Conservation (phyloP, 352 stramenopile species). For the Pythium phragmitis region DNA sequence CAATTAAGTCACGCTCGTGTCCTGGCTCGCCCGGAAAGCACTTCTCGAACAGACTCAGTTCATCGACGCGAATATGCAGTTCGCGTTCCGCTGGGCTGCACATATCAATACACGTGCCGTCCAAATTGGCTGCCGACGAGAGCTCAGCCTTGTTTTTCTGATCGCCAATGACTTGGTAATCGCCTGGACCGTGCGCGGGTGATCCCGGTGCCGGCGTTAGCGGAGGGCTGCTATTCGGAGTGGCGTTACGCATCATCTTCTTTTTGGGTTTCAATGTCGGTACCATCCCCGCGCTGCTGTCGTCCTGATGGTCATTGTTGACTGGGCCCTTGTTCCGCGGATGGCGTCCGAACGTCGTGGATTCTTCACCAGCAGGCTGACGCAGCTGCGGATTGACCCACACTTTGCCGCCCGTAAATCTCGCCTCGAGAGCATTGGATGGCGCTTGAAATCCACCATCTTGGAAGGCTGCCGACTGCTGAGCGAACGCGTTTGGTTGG, state of each 20-base stretch:
- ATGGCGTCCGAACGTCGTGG: constrained; percentile 6
- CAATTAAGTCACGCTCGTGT: constrained; percentile 65
- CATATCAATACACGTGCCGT: constrained; percentile 84
- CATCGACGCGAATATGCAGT: constrained; percentile 82
- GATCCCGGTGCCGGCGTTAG: constrained; percentile 5
- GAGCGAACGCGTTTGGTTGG: constrained; percentile 13
- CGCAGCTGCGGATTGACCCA: constrained; percentile 1
- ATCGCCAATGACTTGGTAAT: constrained; percentile 26
- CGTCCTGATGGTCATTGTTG: background rate
- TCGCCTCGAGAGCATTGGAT: constrained; percentile 16
- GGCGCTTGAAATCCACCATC: constrained; percentile 6
- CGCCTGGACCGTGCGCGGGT: background rate
- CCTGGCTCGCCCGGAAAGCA: constrained; percentile 61
- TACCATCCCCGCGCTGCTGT: background rate
- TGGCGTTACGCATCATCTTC: constrained; percentile 8
- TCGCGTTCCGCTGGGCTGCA: constrained; percentile 80
- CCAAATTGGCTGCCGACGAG: constrained; percentile 58
- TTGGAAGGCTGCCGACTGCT: constrained; percentile 3
- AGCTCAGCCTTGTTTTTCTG: constrained; percentile 56
- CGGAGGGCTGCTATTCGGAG: constrained; percentile 22
- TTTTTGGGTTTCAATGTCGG: constrained; percentile 20
- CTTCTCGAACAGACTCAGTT: constrained; percentile 87
- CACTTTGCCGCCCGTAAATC: constrained; percentile 13
- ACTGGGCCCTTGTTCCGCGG: constrained; percentile 8
- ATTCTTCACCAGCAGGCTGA: background rate